Conservation (phyloP, 2,329 filamentous ascomycete species). For the Hypoxylon sp. region DNA sequence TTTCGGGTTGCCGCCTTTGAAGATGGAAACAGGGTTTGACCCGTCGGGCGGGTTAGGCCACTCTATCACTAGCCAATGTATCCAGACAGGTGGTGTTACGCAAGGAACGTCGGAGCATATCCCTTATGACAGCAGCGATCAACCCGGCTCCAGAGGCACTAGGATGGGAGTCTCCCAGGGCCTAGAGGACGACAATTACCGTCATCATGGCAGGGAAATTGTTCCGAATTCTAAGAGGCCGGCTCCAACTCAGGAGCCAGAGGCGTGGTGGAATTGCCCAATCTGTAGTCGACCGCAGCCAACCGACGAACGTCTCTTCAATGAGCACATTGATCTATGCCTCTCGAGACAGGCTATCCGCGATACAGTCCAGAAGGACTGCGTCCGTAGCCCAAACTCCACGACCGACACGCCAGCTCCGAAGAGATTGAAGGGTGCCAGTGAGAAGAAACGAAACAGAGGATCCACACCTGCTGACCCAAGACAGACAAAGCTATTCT, state of each 20-base stretch:
- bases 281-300: conserved; percentile 85
- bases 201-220: conserved; percentile 68
- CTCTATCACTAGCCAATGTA: conserved; percentile 55
- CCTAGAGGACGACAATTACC: conserved; percentile 64
- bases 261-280: conserved; percentile 84
- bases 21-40: conserved; percentile 44
- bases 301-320: conserved; percentile 83
- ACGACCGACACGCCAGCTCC: conserved; percentile 55
- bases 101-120: conserved; percentile 78
- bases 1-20: conserved; percentile 74
- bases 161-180: conserved; percentile 68
- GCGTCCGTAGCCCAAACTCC: conserved; percentile 45
- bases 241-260: conserved; percentile 55
- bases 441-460: conserved; percentile 50
- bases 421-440: conserved; percentile 56
- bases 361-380: conserved; percentile 78
- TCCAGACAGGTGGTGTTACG: conserved; percentile 70
- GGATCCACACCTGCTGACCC: conserved; percentile 47
- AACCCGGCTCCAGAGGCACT: conserved; percentile 63
- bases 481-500: conserved; percentile 62
- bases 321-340: conserved; percentile 93
- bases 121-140: conserved; percentile 44
- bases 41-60: conserved; percentile 49
- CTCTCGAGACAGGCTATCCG: conserved; percentile 88
- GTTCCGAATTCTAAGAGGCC: conserved; percentile 61